These are phyloP conservation scores for Rubia tinctorum DNA, from an alignment of 305 asterid genomes.

Conservation along the genomic window DNA sequence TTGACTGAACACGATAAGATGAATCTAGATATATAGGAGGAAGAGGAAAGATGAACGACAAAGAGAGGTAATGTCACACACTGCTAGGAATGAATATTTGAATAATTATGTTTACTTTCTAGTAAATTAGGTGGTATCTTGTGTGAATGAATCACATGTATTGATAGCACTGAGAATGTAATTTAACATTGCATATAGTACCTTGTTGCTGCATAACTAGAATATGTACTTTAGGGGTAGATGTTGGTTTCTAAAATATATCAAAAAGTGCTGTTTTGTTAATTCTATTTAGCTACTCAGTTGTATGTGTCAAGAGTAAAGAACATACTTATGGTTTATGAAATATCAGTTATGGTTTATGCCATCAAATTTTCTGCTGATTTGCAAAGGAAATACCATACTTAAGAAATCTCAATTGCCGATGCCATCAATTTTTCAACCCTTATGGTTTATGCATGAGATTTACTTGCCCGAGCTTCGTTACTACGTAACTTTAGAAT, in stretches of 20 bases:
- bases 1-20: slow-evolving; percentile 93
- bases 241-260: not conserved
- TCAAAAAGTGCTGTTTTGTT: not conserved
- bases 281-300: not conserved
- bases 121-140: not conserved
- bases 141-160: not conserved
- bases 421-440: too few relatives aligned
- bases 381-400: too few relatives aligned
- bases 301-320: too few relatives aligned
- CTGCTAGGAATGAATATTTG: not conserved
- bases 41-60: slow-evolving; percentile 95
- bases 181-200: not conserved
- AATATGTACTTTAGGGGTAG: not conserved
- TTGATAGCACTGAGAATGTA: not conserved
- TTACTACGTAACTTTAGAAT: too few relatives aligned
- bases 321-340: too few relatives aligned
- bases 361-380: too few relatives aligned
- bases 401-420: too few relatives aligned
- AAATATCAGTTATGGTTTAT: too few relatives aligned
- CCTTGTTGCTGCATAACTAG: not conserved
- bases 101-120: not conserved
- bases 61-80: slow-evolving; percentile 65
- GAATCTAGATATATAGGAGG: slow-evolving; percentile 92
- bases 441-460: too few relatives aligned
- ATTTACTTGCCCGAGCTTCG: too few relatives aligned